Conservation (phyloP, 2,329 filamentous ascomycete genomes). For the Trichophyton simii region DNA sequence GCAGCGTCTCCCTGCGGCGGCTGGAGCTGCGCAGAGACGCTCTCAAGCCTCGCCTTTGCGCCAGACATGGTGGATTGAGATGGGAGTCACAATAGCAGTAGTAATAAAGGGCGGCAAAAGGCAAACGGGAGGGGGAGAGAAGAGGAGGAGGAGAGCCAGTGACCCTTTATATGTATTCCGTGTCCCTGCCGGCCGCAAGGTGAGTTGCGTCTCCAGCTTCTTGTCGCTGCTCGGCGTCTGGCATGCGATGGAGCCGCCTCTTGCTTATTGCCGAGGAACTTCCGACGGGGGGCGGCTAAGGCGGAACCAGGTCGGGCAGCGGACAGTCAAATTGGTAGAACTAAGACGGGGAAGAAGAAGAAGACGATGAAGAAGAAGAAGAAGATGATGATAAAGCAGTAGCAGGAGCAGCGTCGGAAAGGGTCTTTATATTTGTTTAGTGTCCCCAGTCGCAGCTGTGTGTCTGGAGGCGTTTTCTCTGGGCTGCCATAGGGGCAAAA, state of each 20-base stretch:
- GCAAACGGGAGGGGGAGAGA: background rate
- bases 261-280: background rate
- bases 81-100: background rate
- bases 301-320: background rate
- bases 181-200: background rate
- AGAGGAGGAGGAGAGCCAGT: too few relatives aligned
- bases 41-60: conserved; percentile 19
- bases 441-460: background rate
- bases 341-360: too few relatives aligned
- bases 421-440: background rate
- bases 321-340: too few relatives aligned
- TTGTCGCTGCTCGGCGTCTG: too few relatives aligned
- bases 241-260: background rate
- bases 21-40: conserved; percentile 21
- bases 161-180: background rate
- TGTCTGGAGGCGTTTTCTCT: conserved; percentile 19
- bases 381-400: too few relatives aligned
- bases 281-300: background rate
- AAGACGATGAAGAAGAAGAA: too few relatives aligned
- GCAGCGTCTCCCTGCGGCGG: conserved; percentile 18
- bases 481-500: conserved; percentile 29
- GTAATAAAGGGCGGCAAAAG: too few relatives aligned
- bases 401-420: too few relatives aligned
- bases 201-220: background rate
- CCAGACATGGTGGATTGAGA: conserved; percentile 17